Evolutionary conservation across 306 rosid species (phyloP), one percentile per base, ranked within the genome.

Genomic region (Casuarina cunninghamiana): DNA sequence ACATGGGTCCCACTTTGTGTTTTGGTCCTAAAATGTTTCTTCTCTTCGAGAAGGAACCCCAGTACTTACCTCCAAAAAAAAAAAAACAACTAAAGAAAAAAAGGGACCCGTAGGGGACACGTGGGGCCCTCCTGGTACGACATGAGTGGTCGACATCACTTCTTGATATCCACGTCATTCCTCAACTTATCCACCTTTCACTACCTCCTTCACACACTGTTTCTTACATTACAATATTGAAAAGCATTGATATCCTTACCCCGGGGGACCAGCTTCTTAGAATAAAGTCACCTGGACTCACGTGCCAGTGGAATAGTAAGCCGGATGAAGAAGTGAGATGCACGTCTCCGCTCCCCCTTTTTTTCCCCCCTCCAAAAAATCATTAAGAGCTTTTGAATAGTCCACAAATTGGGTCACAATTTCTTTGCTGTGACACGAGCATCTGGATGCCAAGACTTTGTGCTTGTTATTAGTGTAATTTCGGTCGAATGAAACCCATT

Each of bases 91-190:
- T 13, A 32, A 7, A 10, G 3, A 62, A 72, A 76, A 51, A 50
- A 73, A 15, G 35, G 11, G 53, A 57, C 58, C 77, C 17, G 3
- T 0, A 10, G 84, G 76, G 65, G 72, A 82, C 86, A 87, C 21
- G 81, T 77, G 81, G 88, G 84, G 12, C 84, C 85, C 12, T 1
- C 45, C 4, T 54, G 73, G 46, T 38, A 72, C 48, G 78, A 77
- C 84, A 74, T 53, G 85, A 87, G 55, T 87, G 88, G 86, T 84
- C 84, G 49, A 75, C 80, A 77, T 82, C 81, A 75, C 81, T 65
- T 69, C 78, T 77, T 57, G 54, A 38, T 63, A 71, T 63, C 83
- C 90, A 82, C 85, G 79, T 87, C 82, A 84, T 58, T 80, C 72
- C 78, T 72, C 78, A 54, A 49, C 67, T 86, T 78, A 72, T 72